Base-by-base conservation (phyloP, 352 stramenopile genomes). In the Phytophthora nicotianae region DNA sequence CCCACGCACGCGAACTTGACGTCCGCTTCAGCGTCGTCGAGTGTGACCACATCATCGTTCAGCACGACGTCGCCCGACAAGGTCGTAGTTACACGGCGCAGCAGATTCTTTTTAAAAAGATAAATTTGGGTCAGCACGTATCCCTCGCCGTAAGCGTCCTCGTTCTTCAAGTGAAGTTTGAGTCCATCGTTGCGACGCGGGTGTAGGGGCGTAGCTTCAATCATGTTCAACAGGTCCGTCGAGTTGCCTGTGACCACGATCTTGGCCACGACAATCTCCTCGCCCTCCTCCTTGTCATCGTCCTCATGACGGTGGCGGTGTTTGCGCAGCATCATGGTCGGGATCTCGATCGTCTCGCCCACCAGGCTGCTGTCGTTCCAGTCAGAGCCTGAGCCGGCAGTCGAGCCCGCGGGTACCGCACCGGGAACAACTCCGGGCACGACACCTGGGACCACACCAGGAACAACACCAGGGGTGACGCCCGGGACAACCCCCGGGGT, bases 211-310 rank as follows among this genome's bases (percentile, higher is more conserved):
- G 67, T 55, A 40, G 71, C 71, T 29, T 90, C 76, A 13, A 88
- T 64, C 63, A 73, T 77, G 38, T 70, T 73, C 2, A 89, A 53
- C 48, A 90, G 46, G 20, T 77, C 76, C 7, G 66, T 70, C 55
- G 80, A 88, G 69, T 87, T 82, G 50, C 80, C 74, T 37, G 71
- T 77, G 47, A 90, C 58, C 46, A 83, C 70, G 37, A 90, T 74
- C 45, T 65, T 82, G 27, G 77, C 77, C 46, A 86, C 72, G 2
- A 87, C 49, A 4, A 43, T 49, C 53, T 78, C 68, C 9, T 68
- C 58, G 14, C 32, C 37, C 32, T 67, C 17, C 4, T 74, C 35
- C 5, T 78, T 45, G 9, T 67, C 48, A 6, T 64, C 50, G 2
- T 74, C 55, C 8, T 74, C 26, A 17, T 62, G 33, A 11, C 48